Conservation (phyloP, 108 stramenopile genomes). For the Schizochytrium sp. region DNA sequence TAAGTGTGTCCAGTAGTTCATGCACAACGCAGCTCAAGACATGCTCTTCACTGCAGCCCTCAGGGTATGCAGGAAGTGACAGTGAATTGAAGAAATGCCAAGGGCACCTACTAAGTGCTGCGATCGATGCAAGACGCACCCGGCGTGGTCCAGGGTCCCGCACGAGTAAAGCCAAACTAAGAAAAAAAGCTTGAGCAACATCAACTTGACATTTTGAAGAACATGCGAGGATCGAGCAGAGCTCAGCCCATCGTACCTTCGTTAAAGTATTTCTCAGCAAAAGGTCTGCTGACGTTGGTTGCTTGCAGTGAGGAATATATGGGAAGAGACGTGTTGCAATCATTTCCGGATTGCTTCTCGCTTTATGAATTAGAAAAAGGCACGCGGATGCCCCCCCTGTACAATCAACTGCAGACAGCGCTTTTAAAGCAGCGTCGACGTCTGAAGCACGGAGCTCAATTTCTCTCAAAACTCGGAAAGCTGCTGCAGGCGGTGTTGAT, state of each 20-base stretch:
- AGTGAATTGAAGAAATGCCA: conserved; percentile 11
- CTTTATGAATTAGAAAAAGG: neutral
- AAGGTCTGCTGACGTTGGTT: neutral
- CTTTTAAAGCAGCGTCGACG: neutral
- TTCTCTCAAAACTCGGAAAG: neutral
- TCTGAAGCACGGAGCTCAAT: neutral
- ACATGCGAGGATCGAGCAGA: neutral
- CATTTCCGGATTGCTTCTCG: neutral
- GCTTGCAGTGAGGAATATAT: neutral
- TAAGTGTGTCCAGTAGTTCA: neutral
- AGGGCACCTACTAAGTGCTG: neutral
- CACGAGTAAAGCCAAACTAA: neutral
- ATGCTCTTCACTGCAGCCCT: neutral
- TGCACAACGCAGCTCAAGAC: neutral
- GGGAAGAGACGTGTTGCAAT: neutral
- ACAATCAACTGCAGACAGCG: neutral
- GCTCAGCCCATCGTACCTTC: conserved; percentile 7
- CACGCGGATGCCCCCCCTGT: neutral
- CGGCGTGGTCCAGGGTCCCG: conserved; percentile 5
- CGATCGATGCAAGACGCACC: neutral
- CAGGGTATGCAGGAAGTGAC: neutral
- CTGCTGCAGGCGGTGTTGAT: neutral
- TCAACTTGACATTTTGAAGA: neutral
- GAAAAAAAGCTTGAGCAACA: neutral
- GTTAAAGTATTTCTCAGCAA: neutral